A percentile compares a stretch with the other conserved stretches of the same genome.
Evolutionary conservation across 192 early-diverging fungal species (phyloP).

Genomic region (Podila minutissima): DNA sequence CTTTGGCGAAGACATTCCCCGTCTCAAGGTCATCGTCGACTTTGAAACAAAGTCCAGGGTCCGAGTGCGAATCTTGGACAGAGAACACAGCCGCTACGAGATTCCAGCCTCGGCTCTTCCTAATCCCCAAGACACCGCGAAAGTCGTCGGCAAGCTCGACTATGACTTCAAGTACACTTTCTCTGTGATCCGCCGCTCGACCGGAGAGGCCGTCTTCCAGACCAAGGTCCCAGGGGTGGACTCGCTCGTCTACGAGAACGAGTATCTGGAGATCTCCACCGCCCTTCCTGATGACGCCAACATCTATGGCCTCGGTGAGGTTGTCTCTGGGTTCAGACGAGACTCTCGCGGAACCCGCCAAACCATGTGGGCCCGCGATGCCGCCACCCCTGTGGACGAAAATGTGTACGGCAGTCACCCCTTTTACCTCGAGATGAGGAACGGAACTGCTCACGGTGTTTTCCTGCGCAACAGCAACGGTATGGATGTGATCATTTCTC

Average conservation of each 20-base stretch:
- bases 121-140: slow-evolving; percentile 18
- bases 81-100: slow-evolving; percentile 53
- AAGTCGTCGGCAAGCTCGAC: slow-evolving; percentile 6
- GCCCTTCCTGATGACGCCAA: slow-evolving; percentile 63
- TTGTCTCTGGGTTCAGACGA: slow-evolving; percentile 62
- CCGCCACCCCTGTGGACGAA: slow-evolving; percentile 52
- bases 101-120: slow-evolving; percentile 48
- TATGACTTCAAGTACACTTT: slow-evolving; percentile 56
- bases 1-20: slow-evolving; percentile 57
- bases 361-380: slow-evolving; percentile 49
- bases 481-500: slow-evolving; percentile 68
- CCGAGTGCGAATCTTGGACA: slow-evolving; percentile 58
- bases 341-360: slow-evolving; percentile 51
- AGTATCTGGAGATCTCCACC: slow-evolving; percentile 74
- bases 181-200: slow-evolving; percentile 45
- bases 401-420: slow-evolving; percentile 75
- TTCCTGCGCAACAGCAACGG: slow-evolving; percentile 74
- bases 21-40: slow-evolving; percentile 55
- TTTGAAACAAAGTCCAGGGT: slow-evolving; percentile 64
- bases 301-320: slow-evolving; percentile 76
- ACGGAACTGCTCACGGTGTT: slow-evolving; percentile 53
- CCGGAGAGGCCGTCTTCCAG: slow-evolving; percentile 54
- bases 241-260: slow-evolving; percentile 69
- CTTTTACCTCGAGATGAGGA: slow-evolving; percentile 70
- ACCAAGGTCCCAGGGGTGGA: slow-evolving; percentile 45